Evolutionary conservation across 495 filamentous ascomycete genomes (phyloP), one percentile per base, ranked within the genome.

Genomic region (Tetracladium marchalianum): DNA sequence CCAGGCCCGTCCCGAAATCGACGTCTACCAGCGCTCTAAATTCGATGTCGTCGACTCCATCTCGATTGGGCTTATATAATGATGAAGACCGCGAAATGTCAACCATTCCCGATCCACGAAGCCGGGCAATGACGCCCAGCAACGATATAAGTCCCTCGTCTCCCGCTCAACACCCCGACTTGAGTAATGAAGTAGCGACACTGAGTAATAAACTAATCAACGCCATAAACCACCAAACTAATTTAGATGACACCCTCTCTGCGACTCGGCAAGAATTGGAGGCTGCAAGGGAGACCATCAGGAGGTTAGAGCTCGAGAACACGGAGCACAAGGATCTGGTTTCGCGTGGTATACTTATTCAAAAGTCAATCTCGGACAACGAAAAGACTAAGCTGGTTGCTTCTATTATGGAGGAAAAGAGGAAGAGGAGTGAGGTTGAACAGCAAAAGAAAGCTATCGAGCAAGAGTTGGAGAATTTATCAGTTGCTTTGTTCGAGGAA

Each of bases 181-280:
- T 60, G 3, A 56, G 43, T 60, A 77, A 81, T 44, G 92, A 98
- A 63, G 89, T 97, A 11, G 84, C 92, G 22, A 76, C 87, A 3
- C 70, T 98, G 17, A 96, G 87, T 62, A 90, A 88, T 39, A 98
- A 98, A 65, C 74, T 98, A 43, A 88, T 98, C 47, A 89, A 88
- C 55, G 90, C 92, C 43, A 96, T 98, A 64, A 98, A 98, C 60
- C 85, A 92, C 58, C 93, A 97, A 67, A 96, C 92, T 4, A 85
- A 72, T 24, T 70, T 98, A 22, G 92, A 98, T 57, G 92, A 98
- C 58, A 85, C 77, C 27, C 72, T 98, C 39, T 81, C 85, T 42
- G 80, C 73, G 18, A 85, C 90, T 18, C 77, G 85, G 13, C 81
- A 90, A 60, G 87, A 95, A 56, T 59, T 98, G 42, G 88, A 94